Evolutionary conservation across 2,329 filamentous ascomycete species (phyloP).

Genomic region (Pyrenophora seminiperda): DNA sequence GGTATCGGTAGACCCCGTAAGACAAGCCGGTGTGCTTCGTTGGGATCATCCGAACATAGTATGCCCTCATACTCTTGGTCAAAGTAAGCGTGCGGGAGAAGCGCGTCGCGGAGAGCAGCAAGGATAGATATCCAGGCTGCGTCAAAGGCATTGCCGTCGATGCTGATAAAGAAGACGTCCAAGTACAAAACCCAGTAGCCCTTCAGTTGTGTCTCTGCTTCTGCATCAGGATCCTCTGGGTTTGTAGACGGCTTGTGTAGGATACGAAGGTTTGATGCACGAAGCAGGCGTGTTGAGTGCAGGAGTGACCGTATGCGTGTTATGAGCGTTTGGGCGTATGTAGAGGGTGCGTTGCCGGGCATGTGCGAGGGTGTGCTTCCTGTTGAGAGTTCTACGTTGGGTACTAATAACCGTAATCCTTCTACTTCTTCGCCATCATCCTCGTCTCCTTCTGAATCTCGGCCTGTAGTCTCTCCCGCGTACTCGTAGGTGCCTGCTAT

Average conservation of each 20-base stretch:
- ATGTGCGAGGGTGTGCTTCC: constrained; percentile 86
- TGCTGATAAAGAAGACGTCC: constrained; percentile 90
- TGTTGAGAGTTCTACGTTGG: constrained; percentile 90
- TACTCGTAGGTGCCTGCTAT: constrained; percentile 66
- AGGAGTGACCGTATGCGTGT: constrained; percentile 79
- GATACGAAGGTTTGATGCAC: constrained; percentile 73
- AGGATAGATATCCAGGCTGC: constrained; percentile 85
- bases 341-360: constrained; percentile 79
- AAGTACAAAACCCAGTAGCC: constrained; percentile 96
- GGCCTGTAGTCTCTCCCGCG: constrained; percentile 16
- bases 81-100: constrained; percentile 79
- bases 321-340: constrained; percentile 82
- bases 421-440: constrained; percentile 48
- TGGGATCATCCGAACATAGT: constrained; percentile 69
- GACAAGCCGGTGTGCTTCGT: constrained; percentile 61
- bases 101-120: constrained; percentile 78
- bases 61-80: constrained; percentile 80
- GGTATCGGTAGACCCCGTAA: constrained; percentile 74
- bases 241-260: constrained; percentile 61
- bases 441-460: constrained; percentile 24
- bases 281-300: constrained; percentile 71
- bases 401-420: constrained; percentile 75
- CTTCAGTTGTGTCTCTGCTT: constrained; percentile 63
- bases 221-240: constrained; percentile 55
- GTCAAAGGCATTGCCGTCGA: constrained; percentile 91